These are phyloP conservation scores for Hanseniaspora meyeri DNA, from an alignment of 805 yeast species.

Conservation along the genomic window DNA sequence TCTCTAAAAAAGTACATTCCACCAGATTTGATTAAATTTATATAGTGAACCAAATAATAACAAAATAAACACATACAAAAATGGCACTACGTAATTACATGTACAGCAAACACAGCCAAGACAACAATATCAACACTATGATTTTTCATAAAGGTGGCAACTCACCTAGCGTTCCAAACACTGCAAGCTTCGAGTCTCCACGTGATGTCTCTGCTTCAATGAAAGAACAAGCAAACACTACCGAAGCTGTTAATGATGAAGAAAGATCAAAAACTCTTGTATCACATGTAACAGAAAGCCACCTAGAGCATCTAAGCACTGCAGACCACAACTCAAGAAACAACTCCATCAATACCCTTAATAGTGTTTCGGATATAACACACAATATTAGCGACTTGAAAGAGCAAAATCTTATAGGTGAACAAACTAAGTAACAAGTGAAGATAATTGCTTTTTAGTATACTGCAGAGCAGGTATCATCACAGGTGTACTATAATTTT, in stretches of 20 bases:
- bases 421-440: too few relatives aligned
- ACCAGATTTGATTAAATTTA: too few relatives aligned
- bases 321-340: background rate
- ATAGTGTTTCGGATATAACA: background rate
- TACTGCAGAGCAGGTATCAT: too few relatives aligned
- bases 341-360: background rate
- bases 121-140: constrained; percentile 7
- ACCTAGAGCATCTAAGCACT: background rate
- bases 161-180: too few relatives aligned
- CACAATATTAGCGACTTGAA: background rate
- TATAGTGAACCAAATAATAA: background rate
- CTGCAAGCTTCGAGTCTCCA: background rate
- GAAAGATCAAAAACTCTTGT: background rate
- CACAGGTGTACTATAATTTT: too few relatives aligned
- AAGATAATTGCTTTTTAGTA: too few relatives aligned
- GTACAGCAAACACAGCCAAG: constrained; percentile 13
- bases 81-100: constrained; percentile 15
- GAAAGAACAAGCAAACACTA: background rate
- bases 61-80: too few relatives aligned
- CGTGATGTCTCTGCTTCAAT: background rate
- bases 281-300: background rate
- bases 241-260: background rate
- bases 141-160: background rate
- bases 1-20: too few relatives aligned
- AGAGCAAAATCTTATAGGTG: too few relatives aligned